A percentile compares a stretch with the other conserved stretches of the same genome.
Conservation (phyloP, 2,329 filamentous ascomycete species). For the Trichoderma breve region DNA sequence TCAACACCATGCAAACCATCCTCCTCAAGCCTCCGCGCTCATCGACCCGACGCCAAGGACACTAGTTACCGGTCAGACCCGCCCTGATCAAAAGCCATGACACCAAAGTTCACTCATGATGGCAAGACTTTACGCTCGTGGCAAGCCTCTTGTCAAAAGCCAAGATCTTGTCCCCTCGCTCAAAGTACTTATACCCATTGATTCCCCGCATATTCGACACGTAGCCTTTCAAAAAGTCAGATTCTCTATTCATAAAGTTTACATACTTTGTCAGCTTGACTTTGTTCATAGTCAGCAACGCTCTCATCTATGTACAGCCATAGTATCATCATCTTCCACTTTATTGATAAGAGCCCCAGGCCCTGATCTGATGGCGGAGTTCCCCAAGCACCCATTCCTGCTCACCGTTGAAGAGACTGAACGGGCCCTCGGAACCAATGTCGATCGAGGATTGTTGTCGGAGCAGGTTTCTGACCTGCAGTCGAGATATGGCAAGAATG, state of each 20-base stretch:
- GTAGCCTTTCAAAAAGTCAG: neutral
- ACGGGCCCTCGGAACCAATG: conserved; percentile 58
- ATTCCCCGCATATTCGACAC: neutral
- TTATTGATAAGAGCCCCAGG: neutral
- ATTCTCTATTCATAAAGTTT: neutral
- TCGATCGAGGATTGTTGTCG: conserved; percentile 65
- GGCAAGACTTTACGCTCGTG: neutral
- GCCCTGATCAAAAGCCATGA: neutral
- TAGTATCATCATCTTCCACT: neutral
- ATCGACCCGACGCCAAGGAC: neutral
- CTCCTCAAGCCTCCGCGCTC: neutral
- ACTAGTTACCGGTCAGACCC: neutral
- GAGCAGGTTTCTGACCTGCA: conserved; percentile 58
- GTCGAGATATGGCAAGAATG: conserved; percentile 63
- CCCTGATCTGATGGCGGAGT: conserved; percentile 37
- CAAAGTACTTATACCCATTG: neutral
- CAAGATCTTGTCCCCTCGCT: neutral
- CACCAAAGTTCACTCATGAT: neutral
- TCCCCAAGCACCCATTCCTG: conserved; percentile 58
- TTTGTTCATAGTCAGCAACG: neutral
- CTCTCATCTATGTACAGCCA: neutral
- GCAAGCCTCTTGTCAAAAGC: neutral
- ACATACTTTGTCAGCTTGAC: neutral
- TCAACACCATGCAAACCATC: neutral
- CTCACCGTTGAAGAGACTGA: conserved; percentile 62